Percentiles rank a stretch among this genome's conserved stretches.
phyloP scores from a whole-genome alignment of 2,329 filamentous ascomycete species.

The Gaeumannomyces sp. region DNA sequence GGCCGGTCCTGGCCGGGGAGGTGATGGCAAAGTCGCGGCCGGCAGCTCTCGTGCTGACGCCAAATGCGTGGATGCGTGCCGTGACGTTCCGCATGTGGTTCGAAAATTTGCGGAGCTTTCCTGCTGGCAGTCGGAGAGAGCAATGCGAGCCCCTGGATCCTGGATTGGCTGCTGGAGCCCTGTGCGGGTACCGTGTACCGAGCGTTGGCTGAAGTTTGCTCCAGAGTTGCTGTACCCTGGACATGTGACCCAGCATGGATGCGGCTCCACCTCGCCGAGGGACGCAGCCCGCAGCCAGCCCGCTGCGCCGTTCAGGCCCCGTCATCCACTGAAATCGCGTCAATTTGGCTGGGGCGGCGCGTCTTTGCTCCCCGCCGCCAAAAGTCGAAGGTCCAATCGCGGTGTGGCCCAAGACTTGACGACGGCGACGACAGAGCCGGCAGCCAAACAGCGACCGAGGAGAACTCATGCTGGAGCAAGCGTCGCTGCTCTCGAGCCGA shows the following conservation, averaged over 20 bases:
- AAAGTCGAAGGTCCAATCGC: background rate
- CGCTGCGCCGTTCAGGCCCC: no score
- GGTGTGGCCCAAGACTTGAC: background rate
- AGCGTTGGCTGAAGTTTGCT: background rate
- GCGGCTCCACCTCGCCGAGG: no score
- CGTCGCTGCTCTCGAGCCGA: background rate
- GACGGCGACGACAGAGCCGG: no score
- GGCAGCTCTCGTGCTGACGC: constrained; percentile 4
- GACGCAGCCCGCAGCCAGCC: no score
- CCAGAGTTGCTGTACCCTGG: no score
- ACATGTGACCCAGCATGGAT: background rate
- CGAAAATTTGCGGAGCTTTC: constrained; percentile 3
- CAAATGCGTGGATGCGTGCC: constrained; percentile 7
- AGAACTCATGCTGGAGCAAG: background rate
- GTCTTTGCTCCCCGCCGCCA: background rate
- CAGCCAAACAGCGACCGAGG: no score
- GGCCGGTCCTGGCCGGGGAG: constrained; percentile 31
- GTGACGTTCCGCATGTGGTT: constrained; percentile 9
- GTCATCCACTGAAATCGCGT: background rate
- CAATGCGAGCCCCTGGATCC: background rate
- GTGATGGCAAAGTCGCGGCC: constrained; percentile 11
- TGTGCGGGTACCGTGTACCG: background rate
- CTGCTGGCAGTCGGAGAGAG: background rate
- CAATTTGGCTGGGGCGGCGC: background rate
- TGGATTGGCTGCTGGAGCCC: no score